Percentiles rank a stretch among this genome's conserved stretches.
These are phyloP conservation scores for Dendrothele bispora DNA, from an alignment of 768 basidiomycete species.

Conservation along the genomic window DNA sequence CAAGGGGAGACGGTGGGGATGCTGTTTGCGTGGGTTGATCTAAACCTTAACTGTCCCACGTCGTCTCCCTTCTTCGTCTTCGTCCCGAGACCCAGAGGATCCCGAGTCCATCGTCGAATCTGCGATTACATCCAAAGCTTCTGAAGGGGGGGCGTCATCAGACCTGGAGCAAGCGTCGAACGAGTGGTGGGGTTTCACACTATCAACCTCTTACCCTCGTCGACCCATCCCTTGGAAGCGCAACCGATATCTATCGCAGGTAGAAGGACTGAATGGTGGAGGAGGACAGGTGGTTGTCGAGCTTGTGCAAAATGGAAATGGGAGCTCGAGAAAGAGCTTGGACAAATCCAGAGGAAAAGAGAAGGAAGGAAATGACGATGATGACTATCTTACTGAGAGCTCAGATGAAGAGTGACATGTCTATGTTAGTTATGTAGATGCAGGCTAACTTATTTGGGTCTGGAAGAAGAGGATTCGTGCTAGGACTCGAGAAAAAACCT, in stretches of 20 bases:
- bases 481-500: too few species aligned
- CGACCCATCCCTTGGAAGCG: constrained; percentile 54
- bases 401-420: constrained; percentile 4
- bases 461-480: too few species aligned
- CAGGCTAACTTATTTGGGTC: too few species aligned
- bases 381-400: constrained; percentile 11
- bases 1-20: constrained; percentile 49
- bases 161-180: constrained; percentile 19
- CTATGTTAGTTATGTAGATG: too few species aligned
- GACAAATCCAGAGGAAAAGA: neutral
- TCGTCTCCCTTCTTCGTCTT: constrained; percentile 1
- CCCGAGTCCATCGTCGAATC: constrained; percentile 34
- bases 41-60: constrained; percentile 46
- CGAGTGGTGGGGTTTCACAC: constrained; percentile 73
- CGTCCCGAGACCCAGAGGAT: constrained; percentile 18
- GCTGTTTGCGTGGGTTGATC: constrained; percentile 76
- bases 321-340: neutral
- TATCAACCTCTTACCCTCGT: constrained; percentile 71
- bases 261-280: constrained; percentile 50
- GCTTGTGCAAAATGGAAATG: constrained; percentile 21
- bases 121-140: constrained; percentile 13
- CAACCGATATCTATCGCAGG: constrained; percentile 37
- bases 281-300: constrained; percentile 70
- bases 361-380: neutral
- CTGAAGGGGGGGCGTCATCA: too few species aligned